Percentiles rank a stretch among this genome's conserved stretches.
Conservation (phyloP, 306 rosid genomes). For the Gillenia trifoliata region DNA sequence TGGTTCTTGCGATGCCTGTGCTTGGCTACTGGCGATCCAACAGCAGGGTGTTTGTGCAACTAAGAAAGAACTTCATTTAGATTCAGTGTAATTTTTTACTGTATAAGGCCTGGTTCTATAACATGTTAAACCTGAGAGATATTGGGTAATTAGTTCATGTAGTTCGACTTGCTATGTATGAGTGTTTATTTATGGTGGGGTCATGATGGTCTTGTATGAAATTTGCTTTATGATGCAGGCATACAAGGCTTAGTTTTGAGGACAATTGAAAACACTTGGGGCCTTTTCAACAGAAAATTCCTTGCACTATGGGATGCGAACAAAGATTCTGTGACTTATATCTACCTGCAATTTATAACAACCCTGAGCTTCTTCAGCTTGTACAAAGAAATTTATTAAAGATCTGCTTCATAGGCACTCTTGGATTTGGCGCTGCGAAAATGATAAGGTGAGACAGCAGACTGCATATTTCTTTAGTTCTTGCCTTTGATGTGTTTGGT, state of each 20-base stretch:
- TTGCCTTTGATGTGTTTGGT: background rate
- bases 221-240: constrained; percentile 33
- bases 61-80: background rate
- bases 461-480: background rate
- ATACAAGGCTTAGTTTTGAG: constrained; percentile 84
- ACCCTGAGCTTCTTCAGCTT: constrained; percentile 49
- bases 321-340: constrained; percentile 70
- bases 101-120: background rate
- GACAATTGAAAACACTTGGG: constrained; percentile 76
- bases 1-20: background rate
- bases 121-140: background rate
- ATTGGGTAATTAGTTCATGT: background rate
- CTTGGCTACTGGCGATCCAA: background rate
- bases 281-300: constrained; percentile 60
- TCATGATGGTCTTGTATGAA: constrained; percentile 2
- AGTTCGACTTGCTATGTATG: background rate
- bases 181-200: background rate
- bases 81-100: background rate
- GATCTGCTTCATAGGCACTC: constrained; percentile 73
- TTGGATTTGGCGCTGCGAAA: constrained; percentile 91
- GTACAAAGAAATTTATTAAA: constrained; percentile 54
- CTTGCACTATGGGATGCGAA: constrained; percentile 68
- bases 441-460: constrained; percentile 63
- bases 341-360: constrained; percentile 73
- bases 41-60: background rate